phyloP scores from a whole-genome alignment of 208 protist genomes.

The Leishmania aethiopica region DNA sequence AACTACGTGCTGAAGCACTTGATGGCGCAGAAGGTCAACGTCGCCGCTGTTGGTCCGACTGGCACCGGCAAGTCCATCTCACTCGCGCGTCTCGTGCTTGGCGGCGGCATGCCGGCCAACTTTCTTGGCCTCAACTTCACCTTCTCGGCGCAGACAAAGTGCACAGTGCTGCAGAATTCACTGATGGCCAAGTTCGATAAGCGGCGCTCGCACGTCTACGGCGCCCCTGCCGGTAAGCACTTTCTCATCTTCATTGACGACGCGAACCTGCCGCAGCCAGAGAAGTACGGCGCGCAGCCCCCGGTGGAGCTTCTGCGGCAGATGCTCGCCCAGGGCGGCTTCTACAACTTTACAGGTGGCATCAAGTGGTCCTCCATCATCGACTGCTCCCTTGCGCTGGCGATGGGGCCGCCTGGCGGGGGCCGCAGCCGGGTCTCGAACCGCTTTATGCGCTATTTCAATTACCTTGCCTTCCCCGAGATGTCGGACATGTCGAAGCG shows the following conservation, averaged over 20 bases:
- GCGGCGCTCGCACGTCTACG: slow-evolving; percentile 91
- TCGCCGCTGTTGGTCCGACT: slow-evolving; percentile 91
- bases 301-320: slow-evolving; percentile 94
- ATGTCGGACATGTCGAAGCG: slow-evolving; percentile 94
- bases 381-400: slow-evolving; percentile 94
- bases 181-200: slow-evolving; percentile 96
- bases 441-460: slow-evolving; percentile 98
- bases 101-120: slow-evolving; percentile 71
- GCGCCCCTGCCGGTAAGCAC: slow-evolving; percentile 89
- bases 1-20: slow-evolving; percentile 89
- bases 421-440: slow-evolving; percentile 95
- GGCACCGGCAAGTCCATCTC: slow-evolving; percentile 94
- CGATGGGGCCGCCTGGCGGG: slow-evolving; percentile 98
- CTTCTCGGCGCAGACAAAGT: slow-evolving; percentile 94
- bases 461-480: slow-evolving; percentile 96
- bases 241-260: slow-evolving; percentile 95
- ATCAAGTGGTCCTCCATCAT: slow-evolving; percentile 94
- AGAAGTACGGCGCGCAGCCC: slow-evolving; percentile 94
- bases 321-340: slow-evolving; percentile 92
- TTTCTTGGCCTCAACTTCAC: slow-evolving; percentile 90
- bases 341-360: slow-evolving; percentile 81
- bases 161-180: slow-evolving; percentile 87
- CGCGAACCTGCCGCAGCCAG: slow-evolving; percentile 90
- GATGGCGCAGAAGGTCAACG: slow-evolving; percentile 75
- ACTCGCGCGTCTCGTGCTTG: slow-evolving; percentile 84